These are phyloP conservation scores for Cryomyces minteri DNA, from an alignment of 495 filamentous ascomycete genomes.

Conservation along the genomic window DNA sequence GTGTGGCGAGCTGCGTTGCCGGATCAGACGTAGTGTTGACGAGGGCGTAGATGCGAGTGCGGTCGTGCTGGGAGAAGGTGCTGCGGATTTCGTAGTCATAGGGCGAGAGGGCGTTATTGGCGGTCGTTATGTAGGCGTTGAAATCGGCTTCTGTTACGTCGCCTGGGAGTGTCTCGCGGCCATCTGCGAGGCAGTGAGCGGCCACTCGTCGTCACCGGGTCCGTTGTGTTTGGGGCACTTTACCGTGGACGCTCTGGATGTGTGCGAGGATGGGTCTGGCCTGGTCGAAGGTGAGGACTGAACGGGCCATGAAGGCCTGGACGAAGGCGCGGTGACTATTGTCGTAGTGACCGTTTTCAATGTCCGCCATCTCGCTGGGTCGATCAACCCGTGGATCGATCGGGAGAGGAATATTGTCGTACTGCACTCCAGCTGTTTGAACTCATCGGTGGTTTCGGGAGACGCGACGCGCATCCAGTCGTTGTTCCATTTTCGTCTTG, in stretches of 20 bases:
- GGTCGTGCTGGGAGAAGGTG: slow-evolving; percentile 41
- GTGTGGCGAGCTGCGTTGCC: slow-evolving; percentile 73
- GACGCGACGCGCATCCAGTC: no score
- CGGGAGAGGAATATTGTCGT: no score
- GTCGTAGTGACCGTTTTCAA: slow-evolving; percentile 16
- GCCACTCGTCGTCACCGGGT: background rate
- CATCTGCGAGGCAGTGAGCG: slow-evolving; percentile 16
- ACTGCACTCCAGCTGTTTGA: no score
- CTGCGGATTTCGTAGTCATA: slow-evolving; percentile 79
- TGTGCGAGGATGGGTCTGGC: slow-evolving; percentile 55
- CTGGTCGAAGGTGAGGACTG: slow-evolving; percentile 55
- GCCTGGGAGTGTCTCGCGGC: slow-evolving; percentile 26
- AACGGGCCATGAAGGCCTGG: slow-evolving; percentile 70
- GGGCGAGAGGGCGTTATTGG: slow-evolving; percentile 51
- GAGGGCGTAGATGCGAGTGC: slow-evolving; percentile 44
- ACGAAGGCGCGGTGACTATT: slow-evolving; percentile 82
- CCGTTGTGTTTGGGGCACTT: slow-evolving; percentile 2
- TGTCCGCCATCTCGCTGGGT: background rate
- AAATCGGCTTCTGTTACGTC: slow-evolving; percentile 54
- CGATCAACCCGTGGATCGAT: no score
- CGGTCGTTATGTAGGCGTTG: slow-evolving; percentile 42
- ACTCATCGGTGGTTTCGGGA: no score
- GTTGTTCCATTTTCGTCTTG: no score
- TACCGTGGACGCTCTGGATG: slow-evolving; percentile 44
- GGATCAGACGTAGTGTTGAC: slow-evolving; percentile 80